These are phyloP conservation scores for maize (Zea mays) DNA, from an alignment of 176 grass and related monocot genomes.

Conservation along the genomic window Zm-B73-REFERENCE-NAM-5.0 NC_050103.1:74521001-74521500, in stretches of 20 bases:
- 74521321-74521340: slow-evolving; percentile 2
- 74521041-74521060: no score
- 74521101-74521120: no score
- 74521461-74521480: no score
- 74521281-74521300: slow-evolving; percentile 38
- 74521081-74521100: no score
- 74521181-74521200: neutral
- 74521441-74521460: no score
- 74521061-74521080: no score
- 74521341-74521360: slow-evolving; percentile 16
- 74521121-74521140: slow-evolving; percentile 42
- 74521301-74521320: slow-evolving; percentile 16
- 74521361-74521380: neutral
- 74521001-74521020: no score
- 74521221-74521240: neutral
- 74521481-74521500: neutral
- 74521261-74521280: slow-evolving; percentile 17
- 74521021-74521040: no score
- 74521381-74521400: slow-evolving; percentile 20
- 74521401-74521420: neutral
- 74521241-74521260: slow-evolving; percentile 23
- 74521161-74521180: slow-evolving; percentile 29
- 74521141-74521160: slow-evolving; percentile 6
- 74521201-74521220: neutral
- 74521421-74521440: no score